Evolutionary conservation across 306 rosid species (phyloP), one percentile per base, ranked within the genome.

Genomic region (Hippophae gyantsensis): DNA sequence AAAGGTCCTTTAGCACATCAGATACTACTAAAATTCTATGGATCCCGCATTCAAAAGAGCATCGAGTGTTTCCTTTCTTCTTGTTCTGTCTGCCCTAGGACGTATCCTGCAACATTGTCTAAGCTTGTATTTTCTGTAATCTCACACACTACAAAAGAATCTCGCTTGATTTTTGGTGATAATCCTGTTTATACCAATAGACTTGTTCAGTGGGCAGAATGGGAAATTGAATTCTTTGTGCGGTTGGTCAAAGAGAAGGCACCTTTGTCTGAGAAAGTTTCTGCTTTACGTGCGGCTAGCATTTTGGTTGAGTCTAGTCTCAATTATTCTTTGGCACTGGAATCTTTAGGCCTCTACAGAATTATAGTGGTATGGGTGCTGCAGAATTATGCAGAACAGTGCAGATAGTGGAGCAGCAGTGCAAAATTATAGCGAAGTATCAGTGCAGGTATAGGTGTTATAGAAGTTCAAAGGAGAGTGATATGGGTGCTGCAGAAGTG

Each of bases 171-270:
- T 56, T 88, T 92, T 81, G 99, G 99, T 54, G 99, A 88, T 45
- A 72, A 88, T 82, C 89, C 96, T 57, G 79, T 84, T 68, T 88
- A 88, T 76, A 83, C 90, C 48, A 92, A 92, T 69, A 73, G 93
- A 76, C 58, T 92, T 40, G 96, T 92, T 76, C 99, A 88, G 75
- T 92, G 99, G 99, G 99, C 95, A 65, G 99, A 92, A 79, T 85
- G 95, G 93, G 86, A 87, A 78, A 79, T 92, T 52, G 99, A 92
- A 74, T 84, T 73, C 67, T 88, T 92, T 80, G 85, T 86, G 57
- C 79, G 95, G 52, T 64, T 89, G 68, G 89, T 92, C 74, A 92
- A 86, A 74, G 97, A 88, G 72, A 85, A 84, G 68, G 87, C 89
- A 57, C 96, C 97, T 18, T 77, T 82, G 61, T 80, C 95, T 2